Conservation (phyloP, 2,329 filamentous ascomycete species). For the Xylariales sp. region DNA sequence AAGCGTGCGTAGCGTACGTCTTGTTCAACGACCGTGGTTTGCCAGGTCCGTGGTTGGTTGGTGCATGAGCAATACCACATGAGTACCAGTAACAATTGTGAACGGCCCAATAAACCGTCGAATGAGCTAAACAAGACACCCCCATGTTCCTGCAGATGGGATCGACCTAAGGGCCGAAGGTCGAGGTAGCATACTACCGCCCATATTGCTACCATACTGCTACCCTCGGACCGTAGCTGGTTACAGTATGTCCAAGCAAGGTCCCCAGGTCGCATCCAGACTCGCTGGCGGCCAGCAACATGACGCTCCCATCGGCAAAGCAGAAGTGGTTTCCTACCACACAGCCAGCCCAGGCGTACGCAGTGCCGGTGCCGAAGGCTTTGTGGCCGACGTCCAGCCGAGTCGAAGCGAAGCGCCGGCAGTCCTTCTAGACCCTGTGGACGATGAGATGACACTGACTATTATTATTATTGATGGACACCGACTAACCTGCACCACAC, state of each 20-base stretch:
- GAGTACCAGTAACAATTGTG: background rate
- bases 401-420: slow-evolving; percentile 16
- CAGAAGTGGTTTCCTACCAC: slow-evolving; percentile 17
- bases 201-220: slow-evolving; percentile 5
- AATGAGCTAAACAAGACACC: slow-evolving; percentile 1
- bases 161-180: slow-evolving; percentile 25
- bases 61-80: slow-evolving; percentile 22
- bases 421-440: slow-evolving; percentile 15
- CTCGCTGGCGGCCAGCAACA: slow-evolving; percentile 17
- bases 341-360: slow-evolving; percentile 7
- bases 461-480: slow-evolving; percentile 5
- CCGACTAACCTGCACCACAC: background rate
- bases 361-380: slow-evolving; percentile 23
- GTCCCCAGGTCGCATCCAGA: slow-evolving; percentile 26
- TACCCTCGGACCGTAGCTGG: slow-evolving; percentile 13
- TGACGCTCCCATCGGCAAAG: slow-evolving; percentile 11
- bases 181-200: slow-evolving; percentile 4
- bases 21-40: background rate
- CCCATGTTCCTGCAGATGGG: slow-evolving; percentile 34
- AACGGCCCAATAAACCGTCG: slow-evolving; percentile 27
- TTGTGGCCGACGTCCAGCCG: slow-evolving; percentile 20
- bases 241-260: background rate
- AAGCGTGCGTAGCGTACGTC: background rate
- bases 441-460: slow-evolving; percentile 17
- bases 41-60: slow-evolving; percentile 2